Percentiles rank a stretch among this genome's conserved stretches.
phyloP scores from a whole-genome alignment of 768 basidiomycete genomes.

The Suillus fuscotomentosus region DNA sequence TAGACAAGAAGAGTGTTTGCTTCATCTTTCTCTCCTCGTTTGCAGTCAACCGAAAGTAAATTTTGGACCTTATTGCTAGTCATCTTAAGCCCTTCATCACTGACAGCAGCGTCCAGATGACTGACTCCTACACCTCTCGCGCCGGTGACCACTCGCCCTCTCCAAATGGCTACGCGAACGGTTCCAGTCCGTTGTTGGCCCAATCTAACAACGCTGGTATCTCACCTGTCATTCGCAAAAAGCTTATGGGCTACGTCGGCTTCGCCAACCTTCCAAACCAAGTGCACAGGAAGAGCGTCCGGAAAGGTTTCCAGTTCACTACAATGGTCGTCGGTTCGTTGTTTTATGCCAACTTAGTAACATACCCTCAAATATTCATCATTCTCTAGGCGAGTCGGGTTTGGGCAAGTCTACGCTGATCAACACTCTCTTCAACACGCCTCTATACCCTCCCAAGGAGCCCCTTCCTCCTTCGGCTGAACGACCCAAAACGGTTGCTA shows the following conservation, averaged over 20 bases:
- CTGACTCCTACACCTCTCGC: slow-evolving; percentile 75
- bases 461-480: slow-evolving; percentile 84
- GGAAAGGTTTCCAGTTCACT: slow-evolving; percentile 99
- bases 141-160: slow-evolving; percentile 55
- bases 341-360: slow-evolving; percentile 13
- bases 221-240: slow-evolving; percentile 69
- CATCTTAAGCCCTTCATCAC: slow-evolving; percentile 18
- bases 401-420: slow-evolving; percentile 98
- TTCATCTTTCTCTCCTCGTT: slow-evolving; percentile 47
- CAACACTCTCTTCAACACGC: slow-evolving; percentile 98
- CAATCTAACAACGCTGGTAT: slow-evolving; percentile 29
- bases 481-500: slow-evolving; percentile 89
- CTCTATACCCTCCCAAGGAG: slow-evolving; percentile 88
- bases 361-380: slow-evolving; percentile 20
- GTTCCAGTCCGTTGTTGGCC: slow-evolving; percentile 60
- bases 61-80: slow-evolving; percentile 30
- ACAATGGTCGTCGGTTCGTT: slow-evolving; percentile 97
- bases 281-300: slow-evolving; percentile 96
- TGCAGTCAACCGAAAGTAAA: slow-evolving; percentile 53
- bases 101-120: slow-evolving; percentile 48
- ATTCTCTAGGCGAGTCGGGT: slow-evolving; percentile 83
- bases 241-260: slow-evolving; percentile 92
- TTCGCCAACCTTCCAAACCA: slow-evolving; percentile 99
- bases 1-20: slow-evolving; percentile 22
- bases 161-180: slow-evolving; percentile 60